Evolutionary conservation across 768 basidiomycete species (phyloP), one percentile per base, ranked within the genome.

Genomic region (Candolleomyces eurysporus): DNA sequence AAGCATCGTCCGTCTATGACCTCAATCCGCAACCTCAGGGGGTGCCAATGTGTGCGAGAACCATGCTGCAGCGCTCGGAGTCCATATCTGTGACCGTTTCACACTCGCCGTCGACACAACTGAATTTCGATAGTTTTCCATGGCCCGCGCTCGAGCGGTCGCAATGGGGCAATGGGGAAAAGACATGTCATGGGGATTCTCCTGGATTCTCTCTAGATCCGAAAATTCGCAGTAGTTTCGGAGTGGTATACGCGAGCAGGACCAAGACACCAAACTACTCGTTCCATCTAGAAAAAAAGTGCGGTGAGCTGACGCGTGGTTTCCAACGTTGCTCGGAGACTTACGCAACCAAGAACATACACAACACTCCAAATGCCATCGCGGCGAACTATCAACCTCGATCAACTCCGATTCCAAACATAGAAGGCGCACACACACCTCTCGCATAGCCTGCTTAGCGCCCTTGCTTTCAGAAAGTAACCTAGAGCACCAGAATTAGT

Each of bases 301-400:
- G 58, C 57, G 55, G 65, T 65, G 54, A 64, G 59, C 55, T 36
- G n/a, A 22, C 26, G 26, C 26, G 26, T 26, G 26, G 26, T 26
- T 42, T 39, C 60, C 55, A 36, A 50, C 57, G 51, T 45, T 53
- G 31, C 59, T 53, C 45, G 66, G 42, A 49, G 55, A 39, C 91
- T 86, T 83, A 94, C 90, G 92, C 92, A 72, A 94, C 92, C 70
- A 91, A 72, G 73, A 93, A 89, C 94, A 96, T 96, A 79, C 93
- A 95, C 70, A 83, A 72, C 66, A 96, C 94, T 32, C 94, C 94
- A 72, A 96, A 84, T 52, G 85, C 85, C 94, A 96, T 96, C 61
- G 93, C 94, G 61, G 82, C 89, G 76, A 96, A 95, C 93, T 96
- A 73, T 63, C 65, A 73, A 64, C 16, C 53, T 51, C 61, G 22